phyloP scores from a whole-genome alignment of 108 stramenopile species.

The Cyclostephanos tholiformis region DNA sequence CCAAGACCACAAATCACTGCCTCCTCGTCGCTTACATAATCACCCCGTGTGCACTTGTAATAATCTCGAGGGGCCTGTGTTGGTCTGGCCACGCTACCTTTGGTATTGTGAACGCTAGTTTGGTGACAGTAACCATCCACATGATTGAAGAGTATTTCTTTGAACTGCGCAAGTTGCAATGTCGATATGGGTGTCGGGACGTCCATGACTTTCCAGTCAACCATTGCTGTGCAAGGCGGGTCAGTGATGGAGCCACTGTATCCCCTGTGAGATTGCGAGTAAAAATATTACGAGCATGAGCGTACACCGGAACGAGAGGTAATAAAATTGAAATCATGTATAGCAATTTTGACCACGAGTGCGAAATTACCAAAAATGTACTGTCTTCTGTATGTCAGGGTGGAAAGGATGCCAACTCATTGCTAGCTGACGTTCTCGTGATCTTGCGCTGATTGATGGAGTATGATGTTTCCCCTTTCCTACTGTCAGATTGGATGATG shows the following conservation, averaged over 20 bases:
- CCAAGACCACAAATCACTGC: constrained; percentile 27
- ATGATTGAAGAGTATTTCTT: constrained; percentile 70
- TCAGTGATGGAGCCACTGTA: constrained; percentile 89
- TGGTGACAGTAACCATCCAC: constrained; percentile 59
- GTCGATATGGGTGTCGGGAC: constrained; percentile 66
- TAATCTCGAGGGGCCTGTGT: constrained; percentile 35
- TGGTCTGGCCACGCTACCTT: constrained; percentile 74
- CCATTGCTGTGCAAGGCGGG: constrained; percentile 77
- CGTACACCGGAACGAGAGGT: constrained; percentile 47
- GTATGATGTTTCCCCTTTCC: constrained; percentile 1
- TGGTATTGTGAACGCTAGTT: constrained; percentile 66
- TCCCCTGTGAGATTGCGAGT: constrained; percentile 30
- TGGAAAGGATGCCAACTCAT: constrained; percentile 49
- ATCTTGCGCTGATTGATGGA: not conserved
- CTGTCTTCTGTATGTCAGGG: constrained; percentile 42
- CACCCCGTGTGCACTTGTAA: constrained; percentile 44
- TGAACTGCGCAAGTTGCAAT: constrained; percentile 74
- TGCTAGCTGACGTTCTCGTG: constrained; percentile 24
- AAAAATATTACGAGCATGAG: not conserved
- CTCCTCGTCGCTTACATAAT: constrained; percentile 50
- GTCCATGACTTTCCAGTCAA: constrained; percentile 83
- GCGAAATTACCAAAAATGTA: constrained; percentile 36
- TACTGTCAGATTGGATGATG: not conserved
- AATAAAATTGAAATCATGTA: constrained; percentile 25
- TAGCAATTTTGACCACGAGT: not conserved